A percentile compares a stretch with the other conserved stretches of the same genome.
Evolutionary conservation across 495 filamentous ascomycete genomes (phyloP).

Genomic region (Aspergillus hancockii): DNA sequence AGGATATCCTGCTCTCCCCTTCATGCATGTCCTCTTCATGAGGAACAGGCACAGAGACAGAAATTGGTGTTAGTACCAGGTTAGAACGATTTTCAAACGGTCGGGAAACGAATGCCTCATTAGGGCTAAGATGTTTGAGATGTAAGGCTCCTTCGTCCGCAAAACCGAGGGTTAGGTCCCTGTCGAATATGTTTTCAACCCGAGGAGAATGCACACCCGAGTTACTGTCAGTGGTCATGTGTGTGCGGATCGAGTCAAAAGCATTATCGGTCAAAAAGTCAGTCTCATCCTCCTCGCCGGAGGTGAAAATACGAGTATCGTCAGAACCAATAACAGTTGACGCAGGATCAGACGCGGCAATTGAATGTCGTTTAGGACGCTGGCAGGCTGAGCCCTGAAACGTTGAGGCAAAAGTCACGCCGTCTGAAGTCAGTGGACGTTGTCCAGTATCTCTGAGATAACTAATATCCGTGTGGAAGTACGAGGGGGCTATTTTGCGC

Average conservation of each 20-base stretch:
- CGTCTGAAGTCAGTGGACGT: conserved; percentile 34
- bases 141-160: conserved; percentile 59
- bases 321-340: conserved; percentile 87
- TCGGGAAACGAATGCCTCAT: conserved; percentile 41
- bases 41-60: conserved; percentile 36
- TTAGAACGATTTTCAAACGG: conserved; percentile 21
- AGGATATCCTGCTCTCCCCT: conserved; percentile 23
- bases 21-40: conserved; percentile 8
- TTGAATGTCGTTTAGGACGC: conserved; percentile 46
- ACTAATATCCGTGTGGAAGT: conserved; percentile 22
- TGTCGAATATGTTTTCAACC: conserved; percentile 87
- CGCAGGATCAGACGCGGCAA: conserved; percentile 65
- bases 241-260: conserved; percentile 88
- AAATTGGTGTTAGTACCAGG: neutral
- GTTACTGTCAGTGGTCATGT: conserved; percentile 62
- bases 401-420: conserved; percentile 28
- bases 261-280: conserved; percentile 87
- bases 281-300: conserved; percentile 80
- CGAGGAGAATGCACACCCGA: conserved; percentile 55
- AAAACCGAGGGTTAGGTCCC: conserved; percentile 62
- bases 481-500: conserved; percentile 21
- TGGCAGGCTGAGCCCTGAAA: conserved; percentile 37
- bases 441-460: conserved; percentile 13
- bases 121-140: conserved; percentile 51
- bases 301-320: conserved; percentile 71